Percentiles rank a stretch among this genome's conserved stretches.
Evolutionary conservation across 1,284 basidiomycete genomes (phyloP).

Genomic region (Moesziomyces sp.): DNA sequence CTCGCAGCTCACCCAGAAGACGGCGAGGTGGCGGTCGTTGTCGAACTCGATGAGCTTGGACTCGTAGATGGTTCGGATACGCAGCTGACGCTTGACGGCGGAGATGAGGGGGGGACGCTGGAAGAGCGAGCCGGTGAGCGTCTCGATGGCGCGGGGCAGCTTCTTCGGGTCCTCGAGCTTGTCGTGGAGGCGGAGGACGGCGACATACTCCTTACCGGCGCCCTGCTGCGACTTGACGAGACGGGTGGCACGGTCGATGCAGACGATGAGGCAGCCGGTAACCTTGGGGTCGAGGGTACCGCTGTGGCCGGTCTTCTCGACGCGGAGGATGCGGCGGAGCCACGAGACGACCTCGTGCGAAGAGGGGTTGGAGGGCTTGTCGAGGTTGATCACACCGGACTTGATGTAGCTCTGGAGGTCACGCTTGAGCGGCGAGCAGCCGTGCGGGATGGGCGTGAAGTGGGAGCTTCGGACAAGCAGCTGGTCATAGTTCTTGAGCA

Average conservation of each 20-base stretch:
- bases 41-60: slow-evolving; percentile 97
- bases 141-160: slow-evolving; percentile 92
- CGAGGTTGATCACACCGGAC: slow-evolving; percentile 98
- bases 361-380: slow-evolving; percentile 99
- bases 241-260: slow-evolving; percentile 98
- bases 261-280: slow-evolving; percentile 97
- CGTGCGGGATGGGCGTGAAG: slow-evolving; percentile 97
- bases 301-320: slow-evolving; percentile 98
- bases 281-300: slow-evolving; percentile 99
- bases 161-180: slow-evolving; percentile 82
- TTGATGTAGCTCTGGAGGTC: slow-evolving; percentile 91
- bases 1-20: slow-evolving; percentile 99
- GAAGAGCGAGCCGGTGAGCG: slow-evolving; percentile 96
- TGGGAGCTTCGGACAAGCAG: slow-evolving; percentile 91
- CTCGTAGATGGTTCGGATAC: slow-evolving; percentile 97
- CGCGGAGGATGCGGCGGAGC: slow-evolving; percentile 92
- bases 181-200: slow-evolving; percentile 91
- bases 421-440: slow-evolving; percentile 88
- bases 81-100: slow-evolving; percentile 97
- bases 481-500: slow-evolving; percentile 90
- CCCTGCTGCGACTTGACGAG: slow-evolving; percentile 99
- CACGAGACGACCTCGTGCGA: slow-evolving; percentile 99
- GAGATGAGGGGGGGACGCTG: slow-evolving; percentile 99
- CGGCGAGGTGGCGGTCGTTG: slow-evolving; percentile 93
- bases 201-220: slow-evolving; percentile 99